A percentile compares a stretch with the other conserved stretches of the same genome.
phyloP scores from a whole-genome alignment of 352 stramenopile species.

The Phytophthora crassamura region DNA sequence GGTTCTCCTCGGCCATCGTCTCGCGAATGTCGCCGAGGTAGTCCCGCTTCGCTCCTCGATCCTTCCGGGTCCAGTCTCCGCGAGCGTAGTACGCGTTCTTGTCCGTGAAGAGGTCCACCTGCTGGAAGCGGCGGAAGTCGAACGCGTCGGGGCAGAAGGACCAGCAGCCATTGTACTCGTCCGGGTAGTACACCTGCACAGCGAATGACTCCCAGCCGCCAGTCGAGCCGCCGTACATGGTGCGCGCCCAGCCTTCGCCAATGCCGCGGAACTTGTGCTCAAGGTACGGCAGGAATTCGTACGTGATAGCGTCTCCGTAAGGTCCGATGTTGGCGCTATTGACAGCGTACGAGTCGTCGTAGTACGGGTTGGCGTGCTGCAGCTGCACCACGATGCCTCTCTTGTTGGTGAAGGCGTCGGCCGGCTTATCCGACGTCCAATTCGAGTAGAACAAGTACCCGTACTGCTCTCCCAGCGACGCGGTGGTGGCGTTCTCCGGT shows the following conservation, averaged over 20 bases:
- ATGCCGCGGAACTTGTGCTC: slow-evolving; percentile 69
- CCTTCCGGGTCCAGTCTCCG: slow-evolving; percentile 78
- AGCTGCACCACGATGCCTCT: slow-evolving; percentile 79
- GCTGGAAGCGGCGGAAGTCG: slow-evolving; percentile 79
- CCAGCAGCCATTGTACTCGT: slow-evolving; percentile 85
- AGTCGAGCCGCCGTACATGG: slow-evolving; percentile 81
- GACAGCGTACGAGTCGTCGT: slow-evolving; percentile 81
- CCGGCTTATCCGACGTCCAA: slow-evolving; percentile 63
- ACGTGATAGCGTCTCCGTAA: slow-evolving; percentile 80
- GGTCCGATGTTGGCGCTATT: slow-evolving; percentile 80
- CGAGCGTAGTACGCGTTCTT: slow-evolving; percentile 73
- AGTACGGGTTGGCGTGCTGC: slow-evolving; percentile 83
- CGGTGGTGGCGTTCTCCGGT: slow-evolving; percentile 34
- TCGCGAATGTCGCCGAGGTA: slow-evolving; percentile 73
- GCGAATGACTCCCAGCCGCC: slow-evolving; percentile 79
- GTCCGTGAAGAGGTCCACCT: slow-evolving; percentile 70
- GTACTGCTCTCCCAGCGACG: slow-evolving; percentile 49
- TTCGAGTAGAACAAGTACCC: slow-evolving; percentile 77
- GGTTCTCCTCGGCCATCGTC: slow-evolving; percentile 81
- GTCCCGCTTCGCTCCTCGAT: slow-evolving; percentile 62
- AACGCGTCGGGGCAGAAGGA: slow-evolving; percentile 83
- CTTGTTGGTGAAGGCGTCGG: slow-evolving; percentile 64
- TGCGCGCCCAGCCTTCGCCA: slow-evolving; percentile 67
- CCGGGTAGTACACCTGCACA: slow-evolving; percentile 77
- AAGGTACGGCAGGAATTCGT: slow-evolving; percentile 76